phyloP scores from a whole-genome alignment of 441 rosid species.

The Gossypium trilobum region DNA sequence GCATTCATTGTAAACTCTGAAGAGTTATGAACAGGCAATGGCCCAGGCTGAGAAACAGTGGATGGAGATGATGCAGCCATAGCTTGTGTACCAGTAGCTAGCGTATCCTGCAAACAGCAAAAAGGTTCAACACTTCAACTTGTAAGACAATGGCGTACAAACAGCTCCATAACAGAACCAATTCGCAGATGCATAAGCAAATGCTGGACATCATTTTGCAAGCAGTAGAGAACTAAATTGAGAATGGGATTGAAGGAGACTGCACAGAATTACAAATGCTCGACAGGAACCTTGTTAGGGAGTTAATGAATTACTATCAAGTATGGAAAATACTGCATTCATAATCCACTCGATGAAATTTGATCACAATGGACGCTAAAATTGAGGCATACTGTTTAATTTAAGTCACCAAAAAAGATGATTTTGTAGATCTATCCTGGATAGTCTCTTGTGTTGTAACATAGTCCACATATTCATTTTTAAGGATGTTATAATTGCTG shows the following conservation, averaged over 20 bases:
- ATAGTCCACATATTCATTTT: not conserved
- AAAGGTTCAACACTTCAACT: not conserved
- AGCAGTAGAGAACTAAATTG: not conserved
- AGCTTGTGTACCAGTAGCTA: slow-evolving; percentile 23
- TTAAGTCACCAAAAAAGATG: not conserved
- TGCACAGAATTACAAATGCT: not conserved
- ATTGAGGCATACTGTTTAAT: not conserved
- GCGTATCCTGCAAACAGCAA: slow-evolving; percentile 29
- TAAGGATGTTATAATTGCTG: not conserved
- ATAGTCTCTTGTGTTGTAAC: not conserved
- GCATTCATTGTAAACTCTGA: slow-evolving; percentile 24
- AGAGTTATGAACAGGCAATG: slow-evolving; percentile 29
- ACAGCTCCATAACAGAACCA: not conserved
- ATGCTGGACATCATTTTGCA: not conserved
- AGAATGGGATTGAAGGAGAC: not conserved
- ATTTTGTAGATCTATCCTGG: not conserved
- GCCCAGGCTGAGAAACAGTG: slow-evolving; percentile 34
- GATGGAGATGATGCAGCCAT: slow-evolving; percentile 25
- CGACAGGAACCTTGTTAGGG: not conserved
- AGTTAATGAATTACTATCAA: not conserved
- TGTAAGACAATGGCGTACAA: not conserved
- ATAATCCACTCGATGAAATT: not conserved
- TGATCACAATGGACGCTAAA: not conserved
- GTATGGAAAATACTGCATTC: not conserved
- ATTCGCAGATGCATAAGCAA: not conserved